Evolutionary conservation across 2,329 filamentous ascomycete genomes (phyloP), one percentile per base, ranked within the genome.

Genomic region (Phaeoacremonium minimum): DNA sequence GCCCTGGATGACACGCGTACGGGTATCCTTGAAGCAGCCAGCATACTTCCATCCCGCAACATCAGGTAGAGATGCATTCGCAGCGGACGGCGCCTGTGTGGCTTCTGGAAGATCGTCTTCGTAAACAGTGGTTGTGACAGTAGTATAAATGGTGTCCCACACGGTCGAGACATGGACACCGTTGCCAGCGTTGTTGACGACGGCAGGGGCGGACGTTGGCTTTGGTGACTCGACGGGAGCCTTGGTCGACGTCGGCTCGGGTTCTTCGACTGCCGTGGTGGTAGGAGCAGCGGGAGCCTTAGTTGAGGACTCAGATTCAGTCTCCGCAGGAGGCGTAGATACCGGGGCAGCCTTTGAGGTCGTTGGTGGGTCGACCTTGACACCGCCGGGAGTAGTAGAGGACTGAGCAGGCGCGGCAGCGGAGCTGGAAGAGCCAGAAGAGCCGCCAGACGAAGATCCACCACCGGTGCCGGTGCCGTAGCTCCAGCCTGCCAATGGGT

Each of bases 401-500:
- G 9, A 9, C 9, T 9, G n/a, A 26, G 22, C 22, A n/a, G 22
- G 22, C 9, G 22, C 22, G n/a, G 22, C 22, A 3, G 22, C 22
- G 22, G 22, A 9, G 22, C 9, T n/a, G n/a, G 22, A 26, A 26
- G 22, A 26, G 22, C 22, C n/a, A n/a, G 9, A 9, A 9, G 9
- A 9, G 22, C 22, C n/a, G 22, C 22, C n/a, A 9, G 9, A 9
- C 22, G 22, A 26, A n/a, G 9, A 9, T 19, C 16, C 16, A 5
- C 31, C 39, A 13, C 9, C 11, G n/a, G 11, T 5, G 32, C 14
- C 46, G 15, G 46, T 53, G 38, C 73, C 73, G 38, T 64, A 65
- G 18, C 56, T 49, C 66, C 69, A 82, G 31, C 73, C 69, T 26
- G 64, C 63, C n/a, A 80, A 51, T 4, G 67, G 64, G 58, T 75